phyloP scores from a whole-genome alignment of 371 early-diverging fungal genomes.

The Spiromyces aspiralis region DNA sequence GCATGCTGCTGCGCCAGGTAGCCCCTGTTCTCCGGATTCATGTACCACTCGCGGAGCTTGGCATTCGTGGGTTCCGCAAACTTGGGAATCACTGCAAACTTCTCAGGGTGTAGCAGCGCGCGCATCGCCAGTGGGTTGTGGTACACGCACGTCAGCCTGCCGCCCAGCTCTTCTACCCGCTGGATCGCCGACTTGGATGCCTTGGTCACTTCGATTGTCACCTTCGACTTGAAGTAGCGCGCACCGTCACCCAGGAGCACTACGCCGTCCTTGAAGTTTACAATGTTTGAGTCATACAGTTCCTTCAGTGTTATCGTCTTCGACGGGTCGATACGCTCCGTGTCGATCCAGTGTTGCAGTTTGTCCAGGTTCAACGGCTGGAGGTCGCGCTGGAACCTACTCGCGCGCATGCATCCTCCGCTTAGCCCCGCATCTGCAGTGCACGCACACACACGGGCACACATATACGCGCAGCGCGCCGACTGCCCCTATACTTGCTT shows the following conservation, averaged over 20 bases:
- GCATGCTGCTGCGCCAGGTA: constrained; percentile 36
- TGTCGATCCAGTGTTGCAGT: constrained; percentile 80
- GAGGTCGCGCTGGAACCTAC: constrained; percentile 30
- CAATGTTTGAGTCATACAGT: constrained; percentile 53
- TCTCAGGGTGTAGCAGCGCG: constrained; percentile 62
- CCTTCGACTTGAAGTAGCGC: constrained; percentile 37
- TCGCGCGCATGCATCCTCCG: neutral
- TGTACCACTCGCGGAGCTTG: constrained; percentile 34
- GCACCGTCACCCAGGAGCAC: constrained; percentile 57
- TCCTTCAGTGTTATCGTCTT: constrained; percentile 73
- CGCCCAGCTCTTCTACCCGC: constrained; percentile 69
- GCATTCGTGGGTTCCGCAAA: constrained; percentile 36
- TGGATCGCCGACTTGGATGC: constrained; percentile 69
- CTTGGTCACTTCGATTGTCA: constrained; percentile 72
- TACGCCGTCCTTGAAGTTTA: constrained; percentile 76
- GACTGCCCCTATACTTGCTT: constrained; percentile 19
- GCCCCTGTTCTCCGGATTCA: constrained; percentile 46
- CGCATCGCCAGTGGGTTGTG: constrained; percentile 58
- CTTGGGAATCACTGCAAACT: constrained; percentile 49
- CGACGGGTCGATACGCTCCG: constrained; percentile 64
- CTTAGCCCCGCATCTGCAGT: neutral
- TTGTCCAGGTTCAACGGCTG: constrained; percentile 70
- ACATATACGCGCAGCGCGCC: too few species aligned
- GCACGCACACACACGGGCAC: too few species aligned
- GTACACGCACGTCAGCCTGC: constrained; percentile 65